These are phyloP conservation scores for Gossypium turneri DNA, from an alignment of 345 rosid genomes.

Conservation along the genomic window DNA sequence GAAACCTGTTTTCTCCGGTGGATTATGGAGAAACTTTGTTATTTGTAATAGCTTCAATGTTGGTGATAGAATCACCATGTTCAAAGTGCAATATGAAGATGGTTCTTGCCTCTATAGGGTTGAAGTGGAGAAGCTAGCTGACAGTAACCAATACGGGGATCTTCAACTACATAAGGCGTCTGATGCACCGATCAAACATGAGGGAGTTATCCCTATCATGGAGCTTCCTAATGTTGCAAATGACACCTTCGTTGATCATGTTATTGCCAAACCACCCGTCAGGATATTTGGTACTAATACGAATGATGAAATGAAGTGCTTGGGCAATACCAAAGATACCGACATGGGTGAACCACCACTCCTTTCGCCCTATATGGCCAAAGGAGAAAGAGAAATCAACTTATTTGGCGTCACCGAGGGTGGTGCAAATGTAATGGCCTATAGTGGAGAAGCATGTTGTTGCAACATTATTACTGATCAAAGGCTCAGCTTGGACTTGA, in stretches of 20 bases:
- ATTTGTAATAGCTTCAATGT: not conserved
- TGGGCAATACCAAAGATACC: not conserved
- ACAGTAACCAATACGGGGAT: no score
- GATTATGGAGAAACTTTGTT: not conserved
- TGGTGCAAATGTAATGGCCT: not conserved
- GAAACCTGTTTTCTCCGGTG: slow-evolving; percentile 5
- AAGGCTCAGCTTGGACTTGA: not conserved
- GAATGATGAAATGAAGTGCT: not conserved
- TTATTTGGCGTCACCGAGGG: not conserved
- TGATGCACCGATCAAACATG: no score
- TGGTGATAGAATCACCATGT: not conserved
- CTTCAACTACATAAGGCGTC: no score
- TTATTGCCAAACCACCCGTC: no score
- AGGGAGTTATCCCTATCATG: no score
- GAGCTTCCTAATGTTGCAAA: not conserved
- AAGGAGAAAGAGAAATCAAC: not conserved
- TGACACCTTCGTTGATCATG: no score
- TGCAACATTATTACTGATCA: not conserved
- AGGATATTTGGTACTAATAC: no score
- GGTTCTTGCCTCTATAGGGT: not conserved
- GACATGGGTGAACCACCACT: not conserved
- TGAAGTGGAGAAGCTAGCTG: not conserved
- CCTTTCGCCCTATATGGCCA: not conserved
- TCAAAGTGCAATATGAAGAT: not conserved
- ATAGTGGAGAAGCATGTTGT: not conserved